phyloP scores from a whole-genome alignment of 2,329 filamentous ascomycete genomes.

The Chrysoporthe cubensis region DNA sequence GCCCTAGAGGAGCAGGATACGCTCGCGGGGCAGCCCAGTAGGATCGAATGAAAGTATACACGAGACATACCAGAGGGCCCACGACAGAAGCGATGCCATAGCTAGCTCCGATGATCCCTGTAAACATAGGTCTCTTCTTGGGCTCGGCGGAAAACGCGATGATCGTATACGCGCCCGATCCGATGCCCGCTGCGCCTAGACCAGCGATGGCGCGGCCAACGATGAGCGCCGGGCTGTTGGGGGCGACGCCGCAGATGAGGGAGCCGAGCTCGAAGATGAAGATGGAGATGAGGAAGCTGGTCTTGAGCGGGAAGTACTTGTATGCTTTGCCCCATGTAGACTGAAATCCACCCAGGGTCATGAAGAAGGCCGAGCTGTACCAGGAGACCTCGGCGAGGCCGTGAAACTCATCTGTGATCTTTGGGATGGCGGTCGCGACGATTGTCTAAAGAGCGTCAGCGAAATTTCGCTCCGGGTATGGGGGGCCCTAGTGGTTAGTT shows the following conservation, averaged over 20 bases:
- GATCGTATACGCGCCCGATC: conserved; percentile 29
- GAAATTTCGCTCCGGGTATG: not conserved
- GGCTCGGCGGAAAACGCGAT: conserved; percentile 33
- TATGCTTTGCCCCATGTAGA: conserved; percentile 37
- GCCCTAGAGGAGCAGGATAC: too few relatives aligned
- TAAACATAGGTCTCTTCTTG: conserved; percentile 30
- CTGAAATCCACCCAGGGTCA: conserved; percentile 36
- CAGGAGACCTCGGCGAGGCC: conserved; percentile 47
- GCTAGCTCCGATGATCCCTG: conserved; percentile 27
- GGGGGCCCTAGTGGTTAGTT: not conserved
- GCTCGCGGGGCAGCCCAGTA: not conserved
- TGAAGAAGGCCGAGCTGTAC: conserved; percentile 49
- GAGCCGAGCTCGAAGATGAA: conserved; percentile 50
- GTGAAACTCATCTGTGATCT: conserved; percentile 40
- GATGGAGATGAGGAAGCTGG: conserved; percentile 44
- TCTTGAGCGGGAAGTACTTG: conserved; percentile 46
- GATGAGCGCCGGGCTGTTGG: conserved; percentile 29
- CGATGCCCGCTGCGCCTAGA: conserved; percentile 29
- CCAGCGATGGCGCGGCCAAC: conserved; percentile 30
- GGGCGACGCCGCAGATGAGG: conserved; percentile 47
- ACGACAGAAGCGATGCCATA: conserved; percentile 33
- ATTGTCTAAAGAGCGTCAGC: conserved; percentile 40
- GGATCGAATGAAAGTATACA: conserved; percentile 11
- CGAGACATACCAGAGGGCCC: conserved; percentile 30
- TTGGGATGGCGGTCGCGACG: conserved; percentile 46